Evolutionary conservation across 768 basidiomycete species (phyloP).

Genomic region (Agaricus bisporus): DNA sequence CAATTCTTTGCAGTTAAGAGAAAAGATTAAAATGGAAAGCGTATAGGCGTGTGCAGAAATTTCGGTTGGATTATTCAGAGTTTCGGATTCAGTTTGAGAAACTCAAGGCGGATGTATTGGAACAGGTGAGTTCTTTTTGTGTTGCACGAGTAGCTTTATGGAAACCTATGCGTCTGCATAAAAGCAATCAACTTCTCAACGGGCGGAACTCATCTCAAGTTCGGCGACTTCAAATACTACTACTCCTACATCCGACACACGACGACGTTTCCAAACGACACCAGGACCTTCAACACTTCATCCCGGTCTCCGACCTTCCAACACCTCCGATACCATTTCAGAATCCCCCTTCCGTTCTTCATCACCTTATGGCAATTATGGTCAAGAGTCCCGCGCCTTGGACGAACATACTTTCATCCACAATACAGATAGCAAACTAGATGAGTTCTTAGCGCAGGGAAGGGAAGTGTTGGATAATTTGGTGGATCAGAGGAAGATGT

Average conservation of each 20-base stretch:
- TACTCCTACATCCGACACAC: constrained; percentile 56
- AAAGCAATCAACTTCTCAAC: constrained; percentile 54
- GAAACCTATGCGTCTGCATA: too few species aligned
- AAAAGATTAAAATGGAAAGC: not conserved
- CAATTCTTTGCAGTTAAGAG: not conserved
- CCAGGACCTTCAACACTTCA: constrained; percentile 45
- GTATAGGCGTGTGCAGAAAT: constrained; percentile 87
- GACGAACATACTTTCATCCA: constrained; percentile 88
- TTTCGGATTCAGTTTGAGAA: constrained; percentile 78
- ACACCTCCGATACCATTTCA: constrained; percentile 46
- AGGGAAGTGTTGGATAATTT: constrained; percentile 88
- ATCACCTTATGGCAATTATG: constrained; percentile 44
- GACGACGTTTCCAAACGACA: constrained; percentile 58
- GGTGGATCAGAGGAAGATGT: constrained; percentile 84
- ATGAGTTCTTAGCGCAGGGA: constrained; percentile 91
- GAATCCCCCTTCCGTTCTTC: constrained; percentile 82
- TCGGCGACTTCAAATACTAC: constrained; percentile 32
- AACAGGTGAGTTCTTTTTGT: constrained; percentile 30
- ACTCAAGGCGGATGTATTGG: constrained; percentile 55
- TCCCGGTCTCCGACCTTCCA: constrained; percentile 38
- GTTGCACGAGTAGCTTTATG: not conserved
- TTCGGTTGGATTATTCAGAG: constrained; percentile 81
- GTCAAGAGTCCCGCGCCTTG: constrained; percentile 74
- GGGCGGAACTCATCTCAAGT: constrained; percentile 58
- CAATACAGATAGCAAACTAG: constrained; percentile 73